phyloP scores from a whole-genome alignment of 2,329 filamentous ascomycete species.

The Sphaerostilbella broomeana region DNA sequence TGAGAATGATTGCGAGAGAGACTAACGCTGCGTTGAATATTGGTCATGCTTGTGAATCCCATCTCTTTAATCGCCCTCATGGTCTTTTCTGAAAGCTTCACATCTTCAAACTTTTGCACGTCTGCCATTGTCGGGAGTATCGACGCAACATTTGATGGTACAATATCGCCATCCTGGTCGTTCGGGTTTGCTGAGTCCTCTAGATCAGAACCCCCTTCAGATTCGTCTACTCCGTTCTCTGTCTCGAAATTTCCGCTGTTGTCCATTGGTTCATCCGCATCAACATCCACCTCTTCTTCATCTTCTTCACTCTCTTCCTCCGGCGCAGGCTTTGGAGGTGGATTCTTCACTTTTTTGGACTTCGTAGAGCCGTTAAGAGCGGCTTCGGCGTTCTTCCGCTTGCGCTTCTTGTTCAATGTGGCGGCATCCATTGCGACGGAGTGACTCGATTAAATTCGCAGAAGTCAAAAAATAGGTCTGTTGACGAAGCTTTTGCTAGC shows the following conservation, averaged over 20 bases:
- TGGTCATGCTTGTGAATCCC: conserved; percentile 93
- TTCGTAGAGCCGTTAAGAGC: conserved; percentile 18
- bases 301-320: conserved; percentile 23
- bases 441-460: neutral
- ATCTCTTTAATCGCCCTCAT: conserved; percentile 83
- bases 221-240: conserved; percentile 20
- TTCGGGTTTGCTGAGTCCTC: conserved; percentile 11
- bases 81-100: conserved; percentile 82
- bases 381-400: conserved; percentile 31
- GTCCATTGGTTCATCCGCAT: conserved; percentile 19
- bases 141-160: conserved; percentile 35
- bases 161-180: conserved; percentile 25
- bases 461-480: conserved; percentile 4
- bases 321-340: conserved; percentile 19
- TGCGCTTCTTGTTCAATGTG: conserved; percentile 39
- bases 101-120: conserved; percentile 67
- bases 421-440: conserved; percentile 27
- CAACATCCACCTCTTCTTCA: conserved; percentile 25
- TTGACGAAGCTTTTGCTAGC: neutral
- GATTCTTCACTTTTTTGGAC: conserved; percentile 37
- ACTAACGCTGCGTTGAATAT: conserved; percentile 67
- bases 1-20: neutral
- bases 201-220: conserved; percentile 24
- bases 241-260: conserved; percentile 18
- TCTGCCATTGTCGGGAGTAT: conserved; percentile 52